A percentile compares a stretch with the other conserved stretches of the same genome.
phyloP scores from a whole-genome alignment of 805 yeast species.

The Cyberlindnera americana region DNA sequence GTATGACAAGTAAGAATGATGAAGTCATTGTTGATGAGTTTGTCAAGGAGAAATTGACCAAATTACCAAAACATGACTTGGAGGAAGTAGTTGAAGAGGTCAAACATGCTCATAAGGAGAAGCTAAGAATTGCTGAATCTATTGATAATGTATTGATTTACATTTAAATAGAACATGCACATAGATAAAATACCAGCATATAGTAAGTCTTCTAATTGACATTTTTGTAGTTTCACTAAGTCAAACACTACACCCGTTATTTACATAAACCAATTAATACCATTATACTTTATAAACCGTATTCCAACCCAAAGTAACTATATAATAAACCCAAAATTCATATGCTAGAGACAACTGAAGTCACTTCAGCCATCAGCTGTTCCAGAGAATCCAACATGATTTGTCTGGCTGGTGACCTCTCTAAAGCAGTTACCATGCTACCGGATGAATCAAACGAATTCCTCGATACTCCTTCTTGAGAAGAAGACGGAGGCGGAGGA shows the following conservation, averaged over 20 bases:
- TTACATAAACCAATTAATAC: too few species aligned
- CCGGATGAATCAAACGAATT: too few species aligned
- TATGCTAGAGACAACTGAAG: slow-evolving; percentile 13
- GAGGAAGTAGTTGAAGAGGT: slow-evolving; percentile 20
- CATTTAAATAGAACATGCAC: slow-evolving; percentile 1
- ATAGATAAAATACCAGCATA: neutral
- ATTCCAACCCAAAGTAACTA: too few species aligned
- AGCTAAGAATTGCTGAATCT: slow-evolving; percentile 15
- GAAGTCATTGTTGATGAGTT: slow-evolving; percentile 28
- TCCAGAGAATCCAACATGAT: slow-evolving; percentile 23
- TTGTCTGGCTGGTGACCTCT: slow-evolving; percentile 2
- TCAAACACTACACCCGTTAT: too few species aligned
- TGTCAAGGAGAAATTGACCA: slow-evolving; percentile 29
- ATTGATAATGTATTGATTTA: slow-evolving; percentile 8
- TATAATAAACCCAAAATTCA: neutral
- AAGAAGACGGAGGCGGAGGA: slow-evolving; percentile 1
- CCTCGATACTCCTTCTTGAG: too few species aligned
- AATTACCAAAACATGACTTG: slow-evolving; percentile 39
- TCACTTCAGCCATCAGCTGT: slow-evolving; percentile 22
- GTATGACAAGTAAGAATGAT: slow-evolving; percentile 31
- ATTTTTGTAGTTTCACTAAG: too few species aligned
- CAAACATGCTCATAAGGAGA: slow-evolving; percentile 12
- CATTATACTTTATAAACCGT: too few species aligned
- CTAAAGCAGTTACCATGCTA: neutral
- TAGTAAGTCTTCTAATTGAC: too few species aligned